These are phyloP conservation scores for Plasmopara viticola DNA, from an alignment of 352 stramenopile species.

Conservation along the genomic window DNA sequence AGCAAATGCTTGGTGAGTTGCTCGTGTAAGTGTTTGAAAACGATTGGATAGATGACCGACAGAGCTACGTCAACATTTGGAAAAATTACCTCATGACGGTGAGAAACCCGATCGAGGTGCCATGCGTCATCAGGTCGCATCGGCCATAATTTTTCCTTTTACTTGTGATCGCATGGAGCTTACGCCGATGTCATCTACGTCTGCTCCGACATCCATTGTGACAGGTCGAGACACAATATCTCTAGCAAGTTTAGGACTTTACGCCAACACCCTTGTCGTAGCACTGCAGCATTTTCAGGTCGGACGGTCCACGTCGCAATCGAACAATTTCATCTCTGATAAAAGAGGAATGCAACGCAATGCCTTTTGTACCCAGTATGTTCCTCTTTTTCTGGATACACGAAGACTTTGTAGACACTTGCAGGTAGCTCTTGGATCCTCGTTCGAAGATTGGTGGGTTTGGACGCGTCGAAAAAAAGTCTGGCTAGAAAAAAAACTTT, in stretches of 20 bases:
- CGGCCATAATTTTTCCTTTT: too few relatives aligned
- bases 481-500: slow-evolving; percentile 35
- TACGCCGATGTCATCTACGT: too few relatives aligned
- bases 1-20: too few relatives aligned
- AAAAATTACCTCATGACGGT: too few relatives aligned
- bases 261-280: slow-evolving; percentile 41
- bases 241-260: slow-evolving; percentile 28
- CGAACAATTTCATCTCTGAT: slow-evolving; percentile 36
- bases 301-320: slow-evolving; percentile 44
- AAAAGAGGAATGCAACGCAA: slow-evolving; percentile 38
- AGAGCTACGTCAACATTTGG: too few relatives aligned
- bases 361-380: slow-evolving; percentile 26
- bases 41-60: too few relatives aligned
- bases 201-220: too few relatives aligned
- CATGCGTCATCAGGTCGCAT: too few relatives aligned
- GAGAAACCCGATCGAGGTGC: too few relatives aligned
- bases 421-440: slow-evolving; percentile 57
- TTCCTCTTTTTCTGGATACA: slow-evolving; percentile 27
- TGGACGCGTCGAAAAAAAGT: slow-evolving; percentile 30
- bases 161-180: too few relatives aligned
- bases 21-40: too few relatives aligned
- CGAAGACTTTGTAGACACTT: slow-evolving; percentile 40
- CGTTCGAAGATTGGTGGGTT: slow-evolving; percentile 39
- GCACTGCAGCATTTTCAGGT: slow-evolving; percentile 37
- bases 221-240: slow-evolving; percentile 1